Base-by-base conservation (phyloP, 306 rosid genomes). In the Cicer judaicum region DNA sequence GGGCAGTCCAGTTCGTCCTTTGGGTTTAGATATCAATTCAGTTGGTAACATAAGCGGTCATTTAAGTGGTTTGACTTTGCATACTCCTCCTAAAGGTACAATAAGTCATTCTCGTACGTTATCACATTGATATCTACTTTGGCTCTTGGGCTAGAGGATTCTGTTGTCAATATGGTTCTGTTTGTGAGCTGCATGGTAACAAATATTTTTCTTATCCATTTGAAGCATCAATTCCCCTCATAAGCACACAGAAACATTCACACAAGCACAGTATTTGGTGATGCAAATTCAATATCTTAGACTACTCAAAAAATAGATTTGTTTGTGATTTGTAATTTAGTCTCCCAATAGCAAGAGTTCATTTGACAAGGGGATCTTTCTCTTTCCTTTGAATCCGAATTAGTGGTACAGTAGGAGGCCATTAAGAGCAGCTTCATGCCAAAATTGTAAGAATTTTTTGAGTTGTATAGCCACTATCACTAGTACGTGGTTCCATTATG, bases 1-100 rank as follows among this genome's bases (percentile, higher is more conserved):
- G 76, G 97, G 89, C 7, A 92, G 87, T 80, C 75, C 83, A 44
- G 76, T 73, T 72, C 88, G 84, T 70, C 87, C 96, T 19, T 7
- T 87, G 49, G 90, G 89, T 24, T 82, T 88, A 74, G 96, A 94
- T 68, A 11, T 82, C 68, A 86, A 76, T 81, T 69, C 99, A 8
- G 83, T 77, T 19, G 97, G 97, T 10, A 87, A 90, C 75, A 84
- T 80, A 76, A 94, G 97, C 73, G 97, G 88, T 3, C 99, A 81
- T 79, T 80, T 92, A 86, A 78, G 83, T 16, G 97, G 92, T 47
- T 66, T 86, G 63, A 78, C 78, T 42, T 82, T 89, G 6, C 83
- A 64, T n/a, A 62, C 70, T 41, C 85, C 76, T 72, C 85, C 85
- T 15, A 81, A 81, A 76, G 78, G 87, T 56, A 81, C 85, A 62